Evolutionary conservation across 805 yeast genomes (phyloP).

Genomic region (Myxozyma geophila): DNA sequence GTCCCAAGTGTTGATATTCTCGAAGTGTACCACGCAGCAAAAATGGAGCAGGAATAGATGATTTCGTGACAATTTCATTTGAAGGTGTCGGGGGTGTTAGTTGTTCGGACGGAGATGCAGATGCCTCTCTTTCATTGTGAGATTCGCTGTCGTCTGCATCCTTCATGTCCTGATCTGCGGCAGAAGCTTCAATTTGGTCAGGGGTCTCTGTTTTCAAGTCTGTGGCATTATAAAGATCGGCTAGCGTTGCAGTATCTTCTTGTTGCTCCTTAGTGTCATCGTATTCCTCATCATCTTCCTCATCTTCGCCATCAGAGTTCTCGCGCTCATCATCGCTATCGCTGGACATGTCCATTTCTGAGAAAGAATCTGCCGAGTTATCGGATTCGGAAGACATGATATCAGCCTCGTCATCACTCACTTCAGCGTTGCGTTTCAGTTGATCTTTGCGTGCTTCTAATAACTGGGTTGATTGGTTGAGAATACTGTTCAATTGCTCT

Average conservation of each 20-base stretch:
- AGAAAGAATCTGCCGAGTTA: slow-evolving; percentile 29
- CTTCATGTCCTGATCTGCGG: slow-evolving; percentile 1
- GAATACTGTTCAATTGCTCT: slow-evolving; percentile 81
- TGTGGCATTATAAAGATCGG: slow-evolving; percentile 14
- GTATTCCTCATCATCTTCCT: slow-evolving; percentile 33
- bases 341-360: slow-evolving; percentile 33
- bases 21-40: slow-evolving; percentile 78
- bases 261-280: slow-evolving; percentile 34
- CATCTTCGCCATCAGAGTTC: slow-evolving; percentile 43
- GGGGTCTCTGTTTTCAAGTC: slow-evolving; percentile 4
- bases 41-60: slow-evolving; percentile 61
- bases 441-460: slow-evolving; percentile 77
- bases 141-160: slow-evolving; percentile 37
- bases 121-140: slow-evolving; percentile 17
- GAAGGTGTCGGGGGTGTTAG: slow-evolving; percentile 26
- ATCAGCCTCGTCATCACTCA: slow-evolving; percentile 39
- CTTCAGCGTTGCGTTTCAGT: slow-evolving; percentile 3
- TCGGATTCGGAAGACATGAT: slow-evolving; percentile 7
- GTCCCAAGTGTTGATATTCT: slow-evolving; percentile 92
- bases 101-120: slow-evolving; percentile 23
- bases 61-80: slow-evolving; percentile 42
- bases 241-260: slow-evolving; percentile 1
- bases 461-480: slow-evolving; percentile 88
- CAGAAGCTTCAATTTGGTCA: neutral
- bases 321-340: slow-evolving; percentile 39